Evolutionary conservation across 495 filamentous ascomycete species (phyloP).

Genomic region (Lophiostoma macrostomum): DNA sequence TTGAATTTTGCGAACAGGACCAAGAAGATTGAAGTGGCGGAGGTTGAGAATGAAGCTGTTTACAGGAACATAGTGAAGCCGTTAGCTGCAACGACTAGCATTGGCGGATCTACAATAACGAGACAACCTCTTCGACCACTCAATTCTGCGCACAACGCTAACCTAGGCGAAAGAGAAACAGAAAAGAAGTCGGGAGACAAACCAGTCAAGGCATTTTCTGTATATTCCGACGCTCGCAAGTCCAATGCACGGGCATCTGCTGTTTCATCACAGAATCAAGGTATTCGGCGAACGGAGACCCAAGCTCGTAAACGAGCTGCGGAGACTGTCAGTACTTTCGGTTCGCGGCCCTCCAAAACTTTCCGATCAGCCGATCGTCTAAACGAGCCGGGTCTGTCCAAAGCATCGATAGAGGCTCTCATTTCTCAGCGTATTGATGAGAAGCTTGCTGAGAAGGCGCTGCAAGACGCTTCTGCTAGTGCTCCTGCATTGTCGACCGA

Average conservation of each 20-base stretch:
- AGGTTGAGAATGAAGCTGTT: slow-evolving; percentile 89
- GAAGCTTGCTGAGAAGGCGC: slow-evolving; percentile 68
- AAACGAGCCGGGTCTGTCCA: slow-evolving; percentile 52
- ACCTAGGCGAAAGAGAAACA: slow-evolving; percentile 54
- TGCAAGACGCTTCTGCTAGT: slow-evolving; percentile 38
- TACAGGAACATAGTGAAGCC: slow-evolving; percentile 59
- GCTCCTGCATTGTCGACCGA: slow-evolving; percentile 65
- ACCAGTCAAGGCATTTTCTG: slow-evolving; percentile 74
- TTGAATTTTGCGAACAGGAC: slow-evolving; percentile 93
- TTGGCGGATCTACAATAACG: slow-evolving; percentile 48
- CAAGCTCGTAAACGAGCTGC: slow-evolving; percentile 23
- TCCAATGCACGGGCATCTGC: slow-evolving; percentile 39
- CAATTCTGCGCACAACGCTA: slow-evolving; percentile 56
- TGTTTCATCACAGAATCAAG: slow-evolving; percentile 40
- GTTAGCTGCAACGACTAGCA: slow-evolving; percentile 46
- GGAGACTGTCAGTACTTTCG: slow-evolving; percentile 13
- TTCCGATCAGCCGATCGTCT: slow-evolving; percentile 36
- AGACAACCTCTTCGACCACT: slow-evolving; percentile 78
- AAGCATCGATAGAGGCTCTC: slow-evolving; percentile 81
- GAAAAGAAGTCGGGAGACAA: slow-evolving; percentile 60
- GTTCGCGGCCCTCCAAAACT: slow-evolving; percentile 35
- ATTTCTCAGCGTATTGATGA: slow-evolving; percentile 89
- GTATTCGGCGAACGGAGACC: slow-evolving; percentile 40
- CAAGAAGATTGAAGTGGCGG: slow-evolving; percentile 92
- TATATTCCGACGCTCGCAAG: slow-evolving; percentile 71